Evolutionary conservation across 2,329 filamentous ascomycete genomes (phyloP), one percentile per base, ranked within the genome.

Genomic region (Colletotrichum incanum): DNA sequence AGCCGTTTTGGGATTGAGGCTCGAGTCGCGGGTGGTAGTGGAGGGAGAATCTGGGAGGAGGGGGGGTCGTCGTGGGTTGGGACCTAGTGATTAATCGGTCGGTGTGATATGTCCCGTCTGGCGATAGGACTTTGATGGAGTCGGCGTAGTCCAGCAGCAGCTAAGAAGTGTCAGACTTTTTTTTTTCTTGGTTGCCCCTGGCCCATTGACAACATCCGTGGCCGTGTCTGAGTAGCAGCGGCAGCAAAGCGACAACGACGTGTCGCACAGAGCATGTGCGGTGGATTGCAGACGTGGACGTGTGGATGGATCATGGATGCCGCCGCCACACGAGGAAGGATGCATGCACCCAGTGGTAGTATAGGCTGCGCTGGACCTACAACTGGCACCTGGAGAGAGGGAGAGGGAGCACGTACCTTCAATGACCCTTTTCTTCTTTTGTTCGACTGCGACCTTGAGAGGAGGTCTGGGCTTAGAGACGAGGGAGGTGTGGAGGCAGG

Each of bases 81-180:
- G 49, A 18, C 2, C 26, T 18, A 16, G 14, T 14, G 14, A 18
- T 28, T 23, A 50, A 28, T 18, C 5, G 23, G 23, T 31, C 49
- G 49, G 49, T 16, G 16, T 4, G 28, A 31, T 28, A 11, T 31
- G 49, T 31, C 18, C 26, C 49, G 26, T 28, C 18, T 23, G 16
- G 23, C 39, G 41, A 60, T 34, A 1, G 18, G 28, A 9, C 18
- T 26, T 20, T 11, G 8, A n/a, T 49, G 43, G n/a, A 43, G 18
- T 23, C 26, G 45, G 12, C 20, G 34, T 2, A 18, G 47, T 26
- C 16, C 2, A 3, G 11, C 23, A 50, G 11, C 5, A 14, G 43
- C 45, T 50, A 60, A 18, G 20, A 41, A 60, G 31, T 60, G 64
- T 60, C 64, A 60, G 64, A 60, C 31, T 58, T 34, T 65, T 41